Evolutionary conservation across 78 protist species (phyloP).

Genomic region (Dictyostelium firmibasis): DNA sequence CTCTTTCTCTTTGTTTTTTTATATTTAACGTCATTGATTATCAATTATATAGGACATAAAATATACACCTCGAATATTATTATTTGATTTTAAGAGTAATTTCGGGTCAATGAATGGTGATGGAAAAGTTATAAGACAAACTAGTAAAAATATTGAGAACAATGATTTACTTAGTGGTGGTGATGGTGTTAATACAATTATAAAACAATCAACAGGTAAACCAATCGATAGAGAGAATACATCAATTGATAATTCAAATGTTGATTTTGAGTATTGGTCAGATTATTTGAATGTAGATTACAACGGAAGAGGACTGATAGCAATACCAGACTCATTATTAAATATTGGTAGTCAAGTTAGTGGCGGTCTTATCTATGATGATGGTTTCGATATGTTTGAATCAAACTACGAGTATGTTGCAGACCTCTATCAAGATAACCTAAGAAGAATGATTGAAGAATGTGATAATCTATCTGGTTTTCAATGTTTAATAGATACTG

Average conservation of each 20-base stretch:
- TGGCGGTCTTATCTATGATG: background rate
- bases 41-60: background rate
- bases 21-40: too few species aligned
- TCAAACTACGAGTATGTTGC: background rate
- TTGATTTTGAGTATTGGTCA: conserved; percentile 65
- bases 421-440: conserved; percentile 44
- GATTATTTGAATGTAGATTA: conserved; percentile 40
- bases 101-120: conserved; percentile 49
- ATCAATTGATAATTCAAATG: background rate
- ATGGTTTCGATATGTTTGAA: conserved; percentile 22
- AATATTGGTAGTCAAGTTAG: background rate
- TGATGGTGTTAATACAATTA: background rate
- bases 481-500: conserved; percentile 29
- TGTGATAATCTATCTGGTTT: conserved; percentile 47
- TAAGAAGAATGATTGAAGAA: conserved; percentile 43
- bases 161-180: background rate
- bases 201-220: conserved; percentile 13
- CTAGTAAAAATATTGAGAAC: background rate
- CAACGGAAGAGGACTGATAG: background rate
- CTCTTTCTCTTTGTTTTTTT: too few species aligned
- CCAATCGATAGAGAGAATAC: conserved; percentile 15
- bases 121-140: conserved; percentile 7
- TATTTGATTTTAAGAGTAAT: conserved; percentile 41
- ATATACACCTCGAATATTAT: conserved; percentile 57
- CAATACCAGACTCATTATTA: background rate